These are phyloP conservation scores for Botryotinia convoluta DNA, from an alignment of 2,329 filamentous ascomycete genomes.

Conservation along the genomic window DNA sequence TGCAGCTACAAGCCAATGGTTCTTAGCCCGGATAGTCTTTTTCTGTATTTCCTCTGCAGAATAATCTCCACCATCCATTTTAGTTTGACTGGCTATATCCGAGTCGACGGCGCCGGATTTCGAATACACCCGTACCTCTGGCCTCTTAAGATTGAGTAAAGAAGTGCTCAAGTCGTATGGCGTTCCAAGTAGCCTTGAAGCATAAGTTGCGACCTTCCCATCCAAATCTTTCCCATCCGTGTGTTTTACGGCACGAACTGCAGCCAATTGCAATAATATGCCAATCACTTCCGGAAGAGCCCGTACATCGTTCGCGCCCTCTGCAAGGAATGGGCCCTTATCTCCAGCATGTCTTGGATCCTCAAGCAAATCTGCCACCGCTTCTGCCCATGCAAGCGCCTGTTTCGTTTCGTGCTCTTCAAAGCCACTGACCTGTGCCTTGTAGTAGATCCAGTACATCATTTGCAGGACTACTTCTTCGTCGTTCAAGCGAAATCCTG, in stretches of 20 bases:
- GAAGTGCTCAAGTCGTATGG: slow-evolving; percentile 9
- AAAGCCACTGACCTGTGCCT: slow-evolving; percentile 31
- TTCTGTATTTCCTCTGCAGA: background rate
- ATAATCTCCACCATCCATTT: background rate
- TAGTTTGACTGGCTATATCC: background rate
- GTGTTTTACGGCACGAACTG: slow-evolving; percentile 42
- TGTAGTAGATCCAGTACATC: slow-evolving; percentile 29
- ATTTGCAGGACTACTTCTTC: slow-evolving; percentile 23
- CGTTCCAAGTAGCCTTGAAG: slow-evolving; percentile 31
- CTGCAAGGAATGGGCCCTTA: background rate
- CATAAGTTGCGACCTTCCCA: slow-evolving; percentile 42
- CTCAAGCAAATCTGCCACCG: slow-evolving; percentile 34
- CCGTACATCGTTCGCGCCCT: slow-evolving; percentile 39
- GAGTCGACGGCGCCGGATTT: background rate
- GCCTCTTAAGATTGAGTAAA: background rate
- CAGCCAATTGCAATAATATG: slow-evolving; percentile 45
- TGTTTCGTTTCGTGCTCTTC: slow-evolving; percentile 29
- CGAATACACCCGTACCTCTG: slow-evolving; percentile 2
- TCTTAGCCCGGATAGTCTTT: background rate
- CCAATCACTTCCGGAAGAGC: slow-evolving; percentile 42
- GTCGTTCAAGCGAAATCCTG: slow-evolving; percentile 33
- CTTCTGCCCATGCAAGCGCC: slow-evolving; percentile 36
- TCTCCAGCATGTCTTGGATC: slow-evolving; percentile 31
- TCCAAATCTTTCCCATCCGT: slow-evolving; percentile 41
- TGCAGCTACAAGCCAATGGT: slow-evolving; percentile 36